phyloP scores from a whole-genome alignment of 2,329 filamentous ascomycete genomes.

The Exophiala sp. region DNA sequence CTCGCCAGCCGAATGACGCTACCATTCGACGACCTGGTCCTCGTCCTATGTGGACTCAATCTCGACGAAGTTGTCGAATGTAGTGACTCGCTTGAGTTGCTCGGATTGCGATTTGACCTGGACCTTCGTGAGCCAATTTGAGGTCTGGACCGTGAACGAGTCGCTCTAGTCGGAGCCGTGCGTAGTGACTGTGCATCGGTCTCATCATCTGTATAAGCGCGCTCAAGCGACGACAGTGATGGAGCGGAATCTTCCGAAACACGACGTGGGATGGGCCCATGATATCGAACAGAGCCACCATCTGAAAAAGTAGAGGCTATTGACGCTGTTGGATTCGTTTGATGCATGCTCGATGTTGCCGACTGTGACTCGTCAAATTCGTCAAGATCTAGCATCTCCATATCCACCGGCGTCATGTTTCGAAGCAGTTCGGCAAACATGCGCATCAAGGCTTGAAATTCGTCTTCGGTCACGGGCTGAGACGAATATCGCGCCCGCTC shows the following conservation, averaged over 20 bases:
- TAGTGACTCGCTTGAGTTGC: neutral
- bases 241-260: constrained; percentile 25
- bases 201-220: constrained; percentile 1
- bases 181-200: constrained; percentile 7
- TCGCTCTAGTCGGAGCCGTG: constrained; percentile 11
- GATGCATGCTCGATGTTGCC: constrained; percentile 12
- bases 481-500: constrained; percentile 82
- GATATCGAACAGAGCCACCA: constrained; percentile 18
- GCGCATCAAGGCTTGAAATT: constrained; percentile 77
- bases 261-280: constrained; percentile 14
- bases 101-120: constrained; percentile 4
- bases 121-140: constrained; percentile 11
- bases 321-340: constrained; percentile 7
- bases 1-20: constrained; percentile 18
- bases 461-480: constrained; percentile 61
- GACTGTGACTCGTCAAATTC: constrained; percentile 2
- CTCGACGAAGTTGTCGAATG: constrained; percentile 2
- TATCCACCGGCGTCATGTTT: constrained; percentile 65
- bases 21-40: constrained; percentile 1
- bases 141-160: constrained; percentile 7
- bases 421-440: constrained; percentile 78
- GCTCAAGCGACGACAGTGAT: constrained; percentile 18
- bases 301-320: constrained; percentile 17
- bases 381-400: constrained; percentile 45
- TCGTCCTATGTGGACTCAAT: neutral